Conservation (phyloP, 345 rosid genomes). For the Firmiana major region DNA sequence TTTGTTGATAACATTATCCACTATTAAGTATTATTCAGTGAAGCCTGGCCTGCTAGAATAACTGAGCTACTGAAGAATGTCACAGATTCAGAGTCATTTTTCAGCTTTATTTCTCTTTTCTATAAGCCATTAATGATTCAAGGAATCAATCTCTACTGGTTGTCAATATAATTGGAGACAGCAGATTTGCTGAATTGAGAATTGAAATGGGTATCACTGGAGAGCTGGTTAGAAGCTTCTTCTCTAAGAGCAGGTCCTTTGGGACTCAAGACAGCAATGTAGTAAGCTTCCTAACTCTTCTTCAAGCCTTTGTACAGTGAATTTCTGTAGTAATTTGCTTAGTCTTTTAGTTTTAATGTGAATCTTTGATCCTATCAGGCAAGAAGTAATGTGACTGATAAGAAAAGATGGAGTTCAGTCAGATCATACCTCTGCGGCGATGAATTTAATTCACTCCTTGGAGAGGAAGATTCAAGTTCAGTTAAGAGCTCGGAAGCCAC, state of each 20-base stretch:
- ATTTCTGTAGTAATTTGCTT: neutral
- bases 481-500: slow-evolving; percentile 54
- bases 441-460: slow-evolving; percentile 68
- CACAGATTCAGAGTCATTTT: slow-evolving; percentile 28
- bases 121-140: slow-evolving; percentile 22
- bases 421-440: slow-evolving; percentile 75
- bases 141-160: slow-evolving; percentile 37
- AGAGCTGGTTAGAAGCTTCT: slow-evolving; percentile 61
- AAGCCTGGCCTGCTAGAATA: slow-evolving; percentile 10
- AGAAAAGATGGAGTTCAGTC: slow-evolving; percentile 62
- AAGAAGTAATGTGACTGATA: slow-evolving; percentile 43
- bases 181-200: slow-evolving; percentile 22
- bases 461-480: slow-evolving; percentile 76
- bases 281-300: slow-evolving; percentile 30
- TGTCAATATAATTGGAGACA: slow-evolving; percentile 27
- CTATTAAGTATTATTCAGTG: slow-evolving; percentile 3
- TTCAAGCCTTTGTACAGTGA: neutral
- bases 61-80: slow-evolving; percentile 19
- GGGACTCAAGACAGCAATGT: slow-evolving; percentile 33
- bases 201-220: slow-evolving; percentile 73
- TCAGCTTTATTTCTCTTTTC: slow-evolving; percentile 13
- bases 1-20: neutral
- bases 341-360: neutral
- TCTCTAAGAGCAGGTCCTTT: slow-evolving; percentile 56
- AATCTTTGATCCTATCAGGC: slow-evolving; percentile 33